Conservation (phyloP, 345 rosid species). For the Acer campestre region DNA sequence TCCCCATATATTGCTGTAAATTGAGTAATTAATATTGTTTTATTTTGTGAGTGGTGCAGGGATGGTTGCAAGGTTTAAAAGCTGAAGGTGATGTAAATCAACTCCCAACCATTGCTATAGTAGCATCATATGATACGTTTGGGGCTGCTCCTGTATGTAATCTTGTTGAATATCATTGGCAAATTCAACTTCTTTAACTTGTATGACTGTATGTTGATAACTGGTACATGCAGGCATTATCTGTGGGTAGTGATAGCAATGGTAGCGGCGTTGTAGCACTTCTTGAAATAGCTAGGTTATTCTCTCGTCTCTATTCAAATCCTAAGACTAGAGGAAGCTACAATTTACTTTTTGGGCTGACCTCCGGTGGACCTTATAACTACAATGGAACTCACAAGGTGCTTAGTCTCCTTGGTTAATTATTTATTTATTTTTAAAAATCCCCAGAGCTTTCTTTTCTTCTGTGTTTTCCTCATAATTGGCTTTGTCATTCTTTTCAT, state of each 20-base stretch:
- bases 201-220: conserved; percentile 15
- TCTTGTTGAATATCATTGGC: conserved; percentile 11
- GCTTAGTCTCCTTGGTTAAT: conserved; percentile 27
- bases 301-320: conserved; percentile 87
- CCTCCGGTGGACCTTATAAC: conserved; percentile 97
- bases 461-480: conserved; percentile 3
- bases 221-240: conserved; percentile 69
- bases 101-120: conserved; percentile 93
- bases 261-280: conserved; percentile 96
- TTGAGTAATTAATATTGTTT: conserved; percentile 11
- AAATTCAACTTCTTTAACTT: background rate
- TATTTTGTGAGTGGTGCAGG: conserved; percentile 48
- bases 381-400: conserved; percentile 98
- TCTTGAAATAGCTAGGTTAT: conserved; percentile 94
- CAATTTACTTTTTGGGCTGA: conserved; percentile 90
- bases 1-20: conserved; percentile 7
- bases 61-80: conserved; percentile 95
- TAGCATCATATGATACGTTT: conserved; percentile 94
- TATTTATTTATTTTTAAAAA: conserved; percentile 11
- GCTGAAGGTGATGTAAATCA: conserved; percentile 86
- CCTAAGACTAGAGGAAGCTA: conserved; percentile 96
- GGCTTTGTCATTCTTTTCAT: conserved; percentile 12
- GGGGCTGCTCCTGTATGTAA: conserved; percentile 95
- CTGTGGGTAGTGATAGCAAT: conserved; percentile 95
- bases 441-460: conserved; percentile 1